Evolutionary conservation across 441 rosid genomes (phyloP), one percentile per base, ranked within the genome.

Genomic region (Pelargonium cotyledonis): DNA sequence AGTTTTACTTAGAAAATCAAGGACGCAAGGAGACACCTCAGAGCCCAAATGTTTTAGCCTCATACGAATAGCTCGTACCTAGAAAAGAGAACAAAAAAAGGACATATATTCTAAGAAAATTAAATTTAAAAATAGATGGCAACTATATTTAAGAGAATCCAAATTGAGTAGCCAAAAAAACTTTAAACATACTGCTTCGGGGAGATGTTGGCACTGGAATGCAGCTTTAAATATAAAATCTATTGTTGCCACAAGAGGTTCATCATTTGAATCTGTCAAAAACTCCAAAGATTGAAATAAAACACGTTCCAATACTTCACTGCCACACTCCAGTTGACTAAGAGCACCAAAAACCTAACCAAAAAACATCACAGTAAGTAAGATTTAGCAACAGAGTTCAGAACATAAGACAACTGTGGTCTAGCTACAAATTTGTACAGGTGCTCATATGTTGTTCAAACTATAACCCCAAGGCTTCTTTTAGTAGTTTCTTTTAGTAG

Each of bases 211-310:
- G 81, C 97, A 88, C 77, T 88, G 92, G 26, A 89, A 87, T 72
- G 97, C 98, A 74, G 96, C 90, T 79, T 89, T 95, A 77, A 89
- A 85, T 75, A 88, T 78, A 72, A 95, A 95, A 80, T 87, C 97
- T 63, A 95, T 86, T 72, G 90, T 82, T 26, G 92, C 96, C 68
- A 83, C 84, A 73, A 95, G 94, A 72, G 81, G 78, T 77, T 95
- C 98, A 73, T 84, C 94, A 78, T 91, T 87, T 74, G 87, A 80
- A 77, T 91, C 89, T 1, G 71, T 77, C 76, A 95, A 79, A 77
- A 92, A 85, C 79, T 85, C 91, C 76, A 85, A 80, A 72, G 96
- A 88, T 80, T 85, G 92, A 70, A 76, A 81, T 41, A 92, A 82
- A 73, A 89, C 73, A 57, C 74, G 88, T 75, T 92, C 97, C 99